Evolutionary conservation across 306 rosid genomes (phyloP), one percentile per base, ranked within the genome.

Genomic region (Corylus americana): DNA sequence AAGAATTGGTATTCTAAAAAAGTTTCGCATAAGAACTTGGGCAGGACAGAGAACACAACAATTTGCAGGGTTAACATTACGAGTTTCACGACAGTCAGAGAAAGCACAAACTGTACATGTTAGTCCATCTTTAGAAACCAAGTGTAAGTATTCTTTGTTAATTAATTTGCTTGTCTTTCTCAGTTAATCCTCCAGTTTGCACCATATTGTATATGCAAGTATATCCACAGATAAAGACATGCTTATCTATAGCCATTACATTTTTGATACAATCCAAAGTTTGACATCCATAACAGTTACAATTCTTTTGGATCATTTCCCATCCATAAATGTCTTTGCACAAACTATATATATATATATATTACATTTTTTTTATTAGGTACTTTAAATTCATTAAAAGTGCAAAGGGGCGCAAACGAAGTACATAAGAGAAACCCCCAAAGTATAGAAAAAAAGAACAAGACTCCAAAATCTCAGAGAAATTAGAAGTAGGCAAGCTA

Each of bases 11-110:
- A 50, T 82, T 68, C 62, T 82, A 13, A 83, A 77, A 61, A 87
- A 81, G 17, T 73, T 71, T 89, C 86, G 89, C 71, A 39, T 77
- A 73, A 85, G 85, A 87, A 77, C 76, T 86, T 87, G 92, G 92
- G 86, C 77, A 14, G 72, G 85, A 61, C 82, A 74, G 85, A 90
- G 73, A 80, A 74, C 92, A 14, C 81, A 58, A 49, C 86, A 64
- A 76, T 74, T 55, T 80, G 79, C 89, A 74, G 80, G 92, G 53
- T 81, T 88, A 42, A 42, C 82, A 69, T 79, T n/a, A 50, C 74
- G 35, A 17, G 51, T 42, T 18, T 88, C 93, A 55, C 73, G 44
- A 13, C 81, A 62, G 72, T 35, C 87, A 74, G 77, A 42, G 69
- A 87, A 80, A 78, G 83, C 74, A 50, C 76, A 76, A 70, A 63